These are phyloP conservation scores for Neonothopanus nambi DNA, from an alignment of 1,284 basidiomycete genomes.

Conservation along the genomic window DNA sequence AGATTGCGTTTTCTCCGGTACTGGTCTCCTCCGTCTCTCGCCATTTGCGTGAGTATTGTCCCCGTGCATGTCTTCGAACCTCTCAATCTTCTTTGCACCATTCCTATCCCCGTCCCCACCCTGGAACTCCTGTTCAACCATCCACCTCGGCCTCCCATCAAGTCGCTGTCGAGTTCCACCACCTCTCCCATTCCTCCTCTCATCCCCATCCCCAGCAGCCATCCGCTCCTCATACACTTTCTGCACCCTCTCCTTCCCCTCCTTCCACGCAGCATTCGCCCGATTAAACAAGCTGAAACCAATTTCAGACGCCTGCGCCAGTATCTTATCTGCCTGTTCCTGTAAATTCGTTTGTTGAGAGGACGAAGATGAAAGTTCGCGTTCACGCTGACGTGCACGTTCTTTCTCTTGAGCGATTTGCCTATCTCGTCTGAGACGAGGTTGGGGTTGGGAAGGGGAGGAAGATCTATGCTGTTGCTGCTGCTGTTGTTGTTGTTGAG, in stretches of 20 bases:
- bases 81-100: conserved; percentile 10
- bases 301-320: conserved; percentile 87
- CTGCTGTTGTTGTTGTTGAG: too few species aligned
- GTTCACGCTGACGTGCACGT: conserved; percentile 1
- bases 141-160: conserved; percentile 80
- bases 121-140: conserved; percentile 63
- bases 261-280: conserved; percentile 87
- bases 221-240: conserved; percentile 81
- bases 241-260: conserved; percentile 79
- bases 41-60: conserved; percentile 34
- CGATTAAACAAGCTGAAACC: conserved; percentile 81
- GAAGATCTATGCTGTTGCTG: conserved; percentile 1
- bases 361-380: conserved; percentile 1
- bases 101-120: conserved; percentile 28
- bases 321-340: conserved; percentile 78
- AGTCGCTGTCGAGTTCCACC: conserved; percentile 18
- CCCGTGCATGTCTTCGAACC: conserved; percentile 50
- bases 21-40: conserved; percentile 20
- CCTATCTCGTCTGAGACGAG: background rate
- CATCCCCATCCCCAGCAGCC: conserved; percentile 16
- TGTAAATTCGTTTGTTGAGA: conserved; percentile 43
- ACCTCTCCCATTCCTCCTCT: conserved; percentile 7
- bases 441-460: conserved; percentile 1
- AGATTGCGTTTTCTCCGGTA: conserved; percentile 17
- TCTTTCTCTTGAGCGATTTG: conserved; percentile 6